These are phyloP conservation scores for Hibiscus trionum DNA, from an alignment of 345 rosid genomes.

Conservation along the genomic window DNA sequence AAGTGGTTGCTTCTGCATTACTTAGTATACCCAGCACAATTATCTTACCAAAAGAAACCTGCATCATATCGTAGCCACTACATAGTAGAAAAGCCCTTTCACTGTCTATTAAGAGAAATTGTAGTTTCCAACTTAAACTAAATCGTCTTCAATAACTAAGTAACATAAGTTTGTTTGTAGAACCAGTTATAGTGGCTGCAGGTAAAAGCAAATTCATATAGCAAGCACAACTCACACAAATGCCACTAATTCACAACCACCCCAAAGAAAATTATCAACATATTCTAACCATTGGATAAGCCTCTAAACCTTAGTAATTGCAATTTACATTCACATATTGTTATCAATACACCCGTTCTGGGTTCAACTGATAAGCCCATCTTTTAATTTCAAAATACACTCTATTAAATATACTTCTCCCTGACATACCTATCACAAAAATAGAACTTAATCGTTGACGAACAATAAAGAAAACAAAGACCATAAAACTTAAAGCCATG, in stretches of 20 bases:
- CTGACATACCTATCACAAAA: not conserved
- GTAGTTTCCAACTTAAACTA: not conserved
- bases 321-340: too few relatives aligned
- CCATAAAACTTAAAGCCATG: not conserved
- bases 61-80: not conserved
- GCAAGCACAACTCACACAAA: not conserved
- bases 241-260: not conserved
- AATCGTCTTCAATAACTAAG: not conserved
- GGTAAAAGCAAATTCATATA: not conserved
- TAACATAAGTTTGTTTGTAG: not conserved
- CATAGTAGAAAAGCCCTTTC: not conserved
- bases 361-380: too few relatives aligned
- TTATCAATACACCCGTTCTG: too few relatives aligned
- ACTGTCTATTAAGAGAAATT: not conserved
- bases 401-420: not conserved
- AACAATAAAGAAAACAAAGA: not conserved
- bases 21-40: not conserved
- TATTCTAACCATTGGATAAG: not conserved
- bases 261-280: not conserved
- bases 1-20: not conserved
- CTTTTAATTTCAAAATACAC: too few relatives aligned
- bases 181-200: not conserved
- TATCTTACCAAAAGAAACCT: not conserved
- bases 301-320: not conserved
- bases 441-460: not conserved